Evolutionary conservation across 768 basidiomycete species (phyloP).

Genomic region (Mycena floridula): DNA sequence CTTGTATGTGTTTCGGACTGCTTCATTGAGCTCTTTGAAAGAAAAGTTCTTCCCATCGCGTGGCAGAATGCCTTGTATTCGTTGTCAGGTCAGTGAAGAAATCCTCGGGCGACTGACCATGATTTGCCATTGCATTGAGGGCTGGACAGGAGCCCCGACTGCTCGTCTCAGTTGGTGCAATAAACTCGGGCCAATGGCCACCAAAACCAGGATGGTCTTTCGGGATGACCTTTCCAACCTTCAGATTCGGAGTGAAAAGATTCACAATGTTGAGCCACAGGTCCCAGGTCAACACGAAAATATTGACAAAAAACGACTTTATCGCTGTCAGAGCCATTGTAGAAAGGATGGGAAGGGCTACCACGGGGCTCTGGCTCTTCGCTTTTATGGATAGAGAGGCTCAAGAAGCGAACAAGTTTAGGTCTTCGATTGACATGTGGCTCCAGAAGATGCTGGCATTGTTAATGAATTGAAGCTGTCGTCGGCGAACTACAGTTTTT

Average conservation of each 20-base stretch:
- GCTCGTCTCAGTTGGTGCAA: constrained; percentile 51
- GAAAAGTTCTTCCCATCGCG: constrained; percentile 63
- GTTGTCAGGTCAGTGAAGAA: background rate
- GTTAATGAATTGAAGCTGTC: background rate
- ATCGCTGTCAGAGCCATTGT: background rate
- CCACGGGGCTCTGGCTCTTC: background rate
- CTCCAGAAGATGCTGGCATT: too few species aligned
- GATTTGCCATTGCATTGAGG: constrained; percentile 78
- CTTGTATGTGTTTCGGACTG: constrained; percentile 57
- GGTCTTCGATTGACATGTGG: too few species aligned
- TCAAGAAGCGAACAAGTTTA: too few species aligned
- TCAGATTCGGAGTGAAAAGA: constrained; percentile 40
- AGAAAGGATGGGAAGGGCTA: background rate
- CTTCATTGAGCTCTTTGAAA: constrained; percentile 42
- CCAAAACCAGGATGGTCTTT: constrained; percentile 48
- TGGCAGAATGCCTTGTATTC: constrained; percentile 49
- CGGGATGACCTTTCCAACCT: constrained; percentile 50
- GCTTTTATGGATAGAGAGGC: too few species aligned
- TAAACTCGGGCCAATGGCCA: constrained; percentile 66
- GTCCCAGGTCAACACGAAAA: constrained; percentile 45
- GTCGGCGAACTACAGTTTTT: constrained; percentile 6
- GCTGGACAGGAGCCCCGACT: constrained; percentile 72
- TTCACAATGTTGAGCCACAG: constrained; percentile 44
- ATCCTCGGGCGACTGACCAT: constrained; percentile 49
- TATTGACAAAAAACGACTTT: constrained; percentile 11